phyloP scores from a whole-genome alignment of 768 basidiomycete species.

The Galerina marginata region DNA sequence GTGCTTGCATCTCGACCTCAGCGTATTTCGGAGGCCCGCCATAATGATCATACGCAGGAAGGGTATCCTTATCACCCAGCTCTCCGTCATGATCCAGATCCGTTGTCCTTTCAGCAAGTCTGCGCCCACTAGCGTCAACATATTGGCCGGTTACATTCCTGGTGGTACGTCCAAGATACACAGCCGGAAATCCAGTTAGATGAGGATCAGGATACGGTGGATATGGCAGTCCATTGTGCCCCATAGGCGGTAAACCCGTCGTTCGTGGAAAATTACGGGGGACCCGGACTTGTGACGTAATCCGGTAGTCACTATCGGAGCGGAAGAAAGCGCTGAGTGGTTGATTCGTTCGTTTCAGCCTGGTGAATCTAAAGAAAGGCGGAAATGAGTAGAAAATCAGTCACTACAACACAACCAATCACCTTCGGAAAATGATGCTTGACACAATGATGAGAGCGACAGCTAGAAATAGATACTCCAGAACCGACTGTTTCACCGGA shows the following conservation, averaged over 20 bases:
- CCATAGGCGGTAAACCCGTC: constrained; percentile 11
- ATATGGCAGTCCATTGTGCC: constrained; percentile 6
- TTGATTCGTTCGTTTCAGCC: constrained; percentile 10
- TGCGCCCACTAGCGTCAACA: constrained; percentile 46
- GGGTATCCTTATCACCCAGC: constrained; percentile 46
- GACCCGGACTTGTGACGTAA: background rate
- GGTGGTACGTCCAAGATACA: constrained; percentile 5
- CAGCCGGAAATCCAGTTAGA: constrained; percentile 16
- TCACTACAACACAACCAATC: background rate
- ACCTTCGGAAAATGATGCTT: constrained; percentile 31
- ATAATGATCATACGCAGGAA: constrained; percentile 51
- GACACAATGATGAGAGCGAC: constrained; percentile 28
- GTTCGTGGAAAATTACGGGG: constrained; percentile 15
- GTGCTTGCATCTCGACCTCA: constrained; percentile 9
- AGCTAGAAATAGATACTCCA: constrained; percentile 37
- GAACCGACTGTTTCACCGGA: constrained; percentile 24
- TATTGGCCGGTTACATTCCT: constrained; percentile 38
- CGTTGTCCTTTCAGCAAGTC: constrained; percentile 10
- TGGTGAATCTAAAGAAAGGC: constrained; percentile 8
- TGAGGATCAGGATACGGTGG: constrained; percentile 13
- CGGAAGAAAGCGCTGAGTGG: constrained; percentile 12
- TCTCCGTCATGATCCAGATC: constrained; percentile 35
- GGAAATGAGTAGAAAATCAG: background rate
- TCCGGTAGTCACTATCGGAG: background rate
- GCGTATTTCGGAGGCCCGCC: constrained; percentile 54